phyloP scores from a whole-genome alignment of 2,329 filamentous ascomycete genomes.

The Alternaria triticimaculans region DNA sequence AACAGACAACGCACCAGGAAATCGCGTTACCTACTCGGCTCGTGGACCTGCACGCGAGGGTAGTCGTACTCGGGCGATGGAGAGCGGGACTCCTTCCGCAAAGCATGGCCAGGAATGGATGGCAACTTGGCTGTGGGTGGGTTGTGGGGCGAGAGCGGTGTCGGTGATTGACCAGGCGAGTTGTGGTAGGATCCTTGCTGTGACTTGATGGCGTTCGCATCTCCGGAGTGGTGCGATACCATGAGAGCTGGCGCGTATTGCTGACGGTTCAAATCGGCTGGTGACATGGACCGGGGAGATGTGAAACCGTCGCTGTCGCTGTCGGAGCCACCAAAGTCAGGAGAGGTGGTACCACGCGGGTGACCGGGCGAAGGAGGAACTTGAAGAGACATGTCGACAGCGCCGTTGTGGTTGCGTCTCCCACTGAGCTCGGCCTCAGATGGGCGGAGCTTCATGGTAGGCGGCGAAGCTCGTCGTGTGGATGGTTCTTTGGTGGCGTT shows the following conservation, averaged over 20 bases:
- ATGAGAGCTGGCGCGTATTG: conserved; percentile 38
- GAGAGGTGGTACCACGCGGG: conserved; percentile 22
- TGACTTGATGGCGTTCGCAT: conserved; percentile 25
- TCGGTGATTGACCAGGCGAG: conserved; percentile 30
- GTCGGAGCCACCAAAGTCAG: conserved; percentile 39
- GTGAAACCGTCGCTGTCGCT: conserved; percentile 30
- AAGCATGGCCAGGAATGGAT: conserved; percentile 29
- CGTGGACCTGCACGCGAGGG: conserved; percentile 26
- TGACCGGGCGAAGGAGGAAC: conserved; percentile 42
- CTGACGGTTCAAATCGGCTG: conserved; percentile 29
- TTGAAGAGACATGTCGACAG: conserved; percentile 45
- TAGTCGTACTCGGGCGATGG: conserved; percentile 25
- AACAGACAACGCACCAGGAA: conserved; percentile 31
- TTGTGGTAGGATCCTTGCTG: conserved; percentile 41
- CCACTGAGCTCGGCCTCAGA: conserved; percentile 48
- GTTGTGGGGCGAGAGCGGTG: conserved; percentile 32
- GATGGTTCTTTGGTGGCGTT: conserved; percentile 29
- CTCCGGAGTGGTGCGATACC: conserved; percentile 31
- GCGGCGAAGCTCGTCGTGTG: conserved; percentile 29
- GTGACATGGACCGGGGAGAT: conserved; percentile 34
- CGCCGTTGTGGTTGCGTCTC: conserved; percentile 41
- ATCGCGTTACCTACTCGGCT: conserved; percentile 43
- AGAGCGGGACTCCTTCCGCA: conserved; percentile 30
- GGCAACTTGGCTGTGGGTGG: conserved; percentile 35
- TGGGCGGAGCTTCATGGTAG: conserved; percentile 39